phyloP scores from a whole-genome alignment of 1,139 yeast genomes.

The Saccharomyces hybrid region DNA sequence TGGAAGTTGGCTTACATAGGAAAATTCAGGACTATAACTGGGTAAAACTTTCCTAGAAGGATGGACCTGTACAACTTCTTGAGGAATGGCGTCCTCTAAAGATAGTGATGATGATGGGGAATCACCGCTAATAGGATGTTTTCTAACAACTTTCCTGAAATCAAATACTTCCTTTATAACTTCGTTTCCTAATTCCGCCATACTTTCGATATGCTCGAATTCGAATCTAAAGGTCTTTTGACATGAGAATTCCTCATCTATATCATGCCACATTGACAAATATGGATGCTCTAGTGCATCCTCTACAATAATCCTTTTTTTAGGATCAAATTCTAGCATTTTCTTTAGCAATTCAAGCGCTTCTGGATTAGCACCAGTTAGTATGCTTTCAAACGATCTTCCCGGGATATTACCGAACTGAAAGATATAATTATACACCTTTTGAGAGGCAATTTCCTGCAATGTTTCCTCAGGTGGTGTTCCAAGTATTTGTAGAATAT shows the following conservation, averaged over 20 bases:
- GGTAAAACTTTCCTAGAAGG: not conserved
- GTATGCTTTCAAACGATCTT: constrained; percentile 59
- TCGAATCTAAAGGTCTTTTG: constrained; percentile 76
- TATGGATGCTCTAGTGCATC: constrained; percentile 86
- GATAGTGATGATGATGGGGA: not conserved
- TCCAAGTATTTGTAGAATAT: constrained; percentile 74
- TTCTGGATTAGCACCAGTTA: constrained; percentile 78
- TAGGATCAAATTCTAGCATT: constrained; percentile 83
- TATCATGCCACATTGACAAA: constrained; percentile 89
- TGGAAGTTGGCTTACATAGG: not conserved
- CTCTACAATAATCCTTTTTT: constrained; percentile 74
- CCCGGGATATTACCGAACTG: constrained; percentile 76
- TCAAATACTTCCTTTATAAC: not conserved
- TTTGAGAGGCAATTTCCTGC: constrained; percentile 71
- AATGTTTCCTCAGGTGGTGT: constrained; percentile 83
- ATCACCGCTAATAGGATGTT: not conserved
- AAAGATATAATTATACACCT: constrained; percentile 87
- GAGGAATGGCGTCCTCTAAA: not conserved
- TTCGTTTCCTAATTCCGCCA: constrained; percentile 36
- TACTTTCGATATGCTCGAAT: constrained; percentile 78
- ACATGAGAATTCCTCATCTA: constrained; percentile 85
- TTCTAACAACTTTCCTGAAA: not conserved
- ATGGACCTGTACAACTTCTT: not conserved
- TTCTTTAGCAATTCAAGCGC: constrained; percentile 74
- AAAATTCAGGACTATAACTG: not conserved